Conservation (phyloP, 2,329 filamentous ascomycete species). For the Aspergillus melleus region DNA sequence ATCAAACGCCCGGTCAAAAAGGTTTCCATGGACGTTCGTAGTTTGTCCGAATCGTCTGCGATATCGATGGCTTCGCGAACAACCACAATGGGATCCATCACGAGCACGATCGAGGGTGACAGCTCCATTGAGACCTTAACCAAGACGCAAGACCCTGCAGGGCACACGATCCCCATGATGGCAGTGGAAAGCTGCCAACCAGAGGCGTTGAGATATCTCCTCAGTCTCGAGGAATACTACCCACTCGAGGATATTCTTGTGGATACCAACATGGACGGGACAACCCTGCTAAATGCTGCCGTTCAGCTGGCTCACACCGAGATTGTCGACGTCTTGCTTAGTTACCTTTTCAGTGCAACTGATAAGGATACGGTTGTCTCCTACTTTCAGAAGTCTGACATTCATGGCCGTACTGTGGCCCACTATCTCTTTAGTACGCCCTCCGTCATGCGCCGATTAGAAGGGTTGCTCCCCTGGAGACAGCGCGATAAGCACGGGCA, state of each 20-base stretch:
- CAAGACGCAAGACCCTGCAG: slow-evolving; percentile 60
- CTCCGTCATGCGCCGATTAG: slow-evolving; percentile 73
- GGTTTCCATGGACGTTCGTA: slow-evolving; percentile 87
- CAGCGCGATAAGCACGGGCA: slow-evolving; percentile 95
- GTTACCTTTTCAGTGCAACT: slow-evolving; percentile 63
- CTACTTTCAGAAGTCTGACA: slow-evolving; percentile 77
- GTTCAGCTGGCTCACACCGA: slow-evolving; percentile 78
- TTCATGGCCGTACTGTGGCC: slow-evolving; percentile 82
- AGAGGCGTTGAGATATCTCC: slow-evolving; percentile 73
- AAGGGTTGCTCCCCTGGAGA: slow-evolving; percentile 78
- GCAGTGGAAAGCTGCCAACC: slow-evolving; percentile 71
- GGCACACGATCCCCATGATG: slow-evolving; percentile 89
- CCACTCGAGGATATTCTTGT: slow-evolving; percentile 69
- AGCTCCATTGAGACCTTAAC: slow-evolving; percentile 70
- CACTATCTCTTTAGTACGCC: slow-evolving; percentile 96
- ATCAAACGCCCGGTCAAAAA: slow-evolving; percentile 65
- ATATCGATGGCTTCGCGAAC: slow-evolving; percentile 80
- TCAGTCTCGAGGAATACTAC: slow-evolving; percentile 76
- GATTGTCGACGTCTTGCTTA: slow-evolving; percentile 72
- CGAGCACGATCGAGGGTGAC: slow-evolving; percentile 77
- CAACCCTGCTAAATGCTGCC: slow-evolving; percentile 83
- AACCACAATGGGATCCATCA: slow-evolving; percentile 72
- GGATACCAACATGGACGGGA: slow-evolving; percentile 86
- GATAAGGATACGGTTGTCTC: slow-evolving; percentile 58
- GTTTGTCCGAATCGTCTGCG: slow-evolving; percentile 81